These are phyloP conservation scores for Trichoderma gracile DNA, from an alignment of 2,329 filamentous ascomycete species.

Conservation along the genomic window DNA sequence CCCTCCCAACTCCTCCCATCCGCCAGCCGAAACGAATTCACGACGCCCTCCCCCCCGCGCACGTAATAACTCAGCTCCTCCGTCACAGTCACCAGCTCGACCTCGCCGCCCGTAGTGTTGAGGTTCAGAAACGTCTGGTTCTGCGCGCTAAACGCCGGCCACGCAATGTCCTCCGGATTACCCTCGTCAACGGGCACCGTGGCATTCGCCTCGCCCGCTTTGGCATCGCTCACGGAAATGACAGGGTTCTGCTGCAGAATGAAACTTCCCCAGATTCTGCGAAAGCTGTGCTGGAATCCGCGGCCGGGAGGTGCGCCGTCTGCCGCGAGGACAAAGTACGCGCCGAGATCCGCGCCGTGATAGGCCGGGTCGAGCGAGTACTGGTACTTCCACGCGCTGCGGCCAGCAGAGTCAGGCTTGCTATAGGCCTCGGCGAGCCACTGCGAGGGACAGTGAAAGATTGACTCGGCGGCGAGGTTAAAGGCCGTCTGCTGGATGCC, in stretches of 20 bases:
- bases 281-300: slow-evolving; percentile 41
- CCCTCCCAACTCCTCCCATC: slow-evolving; percentile 51
- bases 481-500: slow-evolving; percentile 57
- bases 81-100: slow-evolving; percentile 29
- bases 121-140: slow-evolving; percentile 45
- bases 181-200: slow-evolving; percentile 36
- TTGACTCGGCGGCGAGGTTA: slow-evolving; percentile 57
- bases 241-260: slow-evolving; percentile 44
- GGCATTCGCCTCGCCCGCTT: slow-evolving; percentile 34
- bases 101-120: slow-evolving; percentile 48
- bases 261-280: slow-evolving; percentile 50
- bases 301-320: slow-evolving; percentile 33
- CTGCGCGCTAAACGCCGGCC: slow-evolving; percentile 40
- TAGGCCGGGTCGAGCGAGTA: slow-evolving; percentile 46
- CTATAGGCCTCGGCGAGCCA: slow-evolving; percentile 55
- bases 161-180: slow-evolving; percentile 29
- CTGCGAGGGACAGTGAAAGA: slow-evolving; percentile 58
- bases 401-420: slow-evolving; percentile 27
- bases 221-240: slow-evolving; percentile 35
- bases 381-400: slow-evolving; percentile 50
- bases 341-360: slow-evolving; percentile 44
- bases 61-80: slow-evolving; percentile 32
- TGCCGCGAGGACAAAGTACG: slow-evolving; percentile 35
- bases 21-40: slow-evolving; percentile 44
- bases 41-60: slow-evolving; percentile 33